A percentile compares a stretch with the other conserved stretches of the same genome.
Conservation (phyloP, 2,329 filamentous ascomycete genomes). For the Neonectria sp. region DNA sequence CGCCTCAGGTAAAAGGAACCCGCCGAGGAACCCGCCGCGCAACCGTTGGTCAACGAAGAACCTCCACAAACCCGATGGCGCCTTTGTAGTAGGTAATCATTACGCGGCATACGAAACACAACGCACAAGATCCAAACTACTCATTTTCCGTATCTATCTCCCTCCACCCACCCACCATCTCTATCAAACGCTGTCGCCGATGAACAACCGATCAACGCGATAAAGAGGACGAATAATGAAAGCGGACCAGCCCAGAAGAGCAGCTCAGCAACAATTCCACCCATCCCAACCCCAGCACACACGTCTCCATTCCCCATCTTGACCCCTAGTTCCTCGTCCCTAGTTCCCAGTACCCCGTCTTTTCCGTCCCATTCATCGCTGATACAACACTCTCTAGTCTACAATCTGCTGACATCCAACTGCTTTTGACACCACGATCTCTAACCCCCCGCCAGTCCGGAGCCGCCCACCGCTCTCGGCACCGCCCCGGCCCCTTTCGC, state of each 20-base stretch:
- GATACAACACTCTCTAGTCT: constrained; percentile 28
- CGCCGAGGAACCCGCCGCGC: not conserved
- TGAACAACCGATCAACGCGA: constrained; percentile 20
- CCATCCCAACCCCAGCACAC: not conserved
- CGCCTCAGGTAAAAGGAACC: not conserved
- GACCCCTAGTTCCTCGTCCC: constrained; percentile 8
- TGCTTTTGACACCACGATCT: constrained; percentile 35
- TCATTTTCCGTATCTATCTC: constrained; percentile 2
- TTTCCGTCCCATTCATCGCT: constrained; percentile 2
- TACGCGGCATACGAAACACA: constrained; percentile 22
- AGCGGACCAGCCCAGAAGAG: constrained; percentile 1
- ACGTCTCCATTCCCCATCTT: constrained; percentile 4
- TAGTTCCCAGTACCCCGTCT: constrained; percentile 18
- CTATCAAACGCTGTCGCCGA: constrained; percentile 13
- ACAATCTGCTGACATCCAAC: constrained; percentile 42
- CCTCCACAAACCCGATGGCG: constrained; percentile 2
- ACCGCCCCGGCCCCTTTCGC: constrained; percentile 26
- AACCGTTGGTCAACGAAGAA: not conserved
- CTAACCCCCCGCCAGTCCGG: constrained; percentile 20
- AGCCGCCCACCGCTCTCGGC: constrained; percentile 34
- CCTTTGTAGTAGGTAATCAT: constrained; percentile 28
- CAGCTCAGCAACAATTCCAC: not conserved
- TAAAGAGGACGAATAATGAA: not conserved
- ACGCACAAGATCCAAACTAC: constrained; percentile 14
- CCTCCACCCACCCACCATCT: constrained; percentile 4